Conservation (phyloP, 805 yeast species). For the Starmerella powellii region DNA sequence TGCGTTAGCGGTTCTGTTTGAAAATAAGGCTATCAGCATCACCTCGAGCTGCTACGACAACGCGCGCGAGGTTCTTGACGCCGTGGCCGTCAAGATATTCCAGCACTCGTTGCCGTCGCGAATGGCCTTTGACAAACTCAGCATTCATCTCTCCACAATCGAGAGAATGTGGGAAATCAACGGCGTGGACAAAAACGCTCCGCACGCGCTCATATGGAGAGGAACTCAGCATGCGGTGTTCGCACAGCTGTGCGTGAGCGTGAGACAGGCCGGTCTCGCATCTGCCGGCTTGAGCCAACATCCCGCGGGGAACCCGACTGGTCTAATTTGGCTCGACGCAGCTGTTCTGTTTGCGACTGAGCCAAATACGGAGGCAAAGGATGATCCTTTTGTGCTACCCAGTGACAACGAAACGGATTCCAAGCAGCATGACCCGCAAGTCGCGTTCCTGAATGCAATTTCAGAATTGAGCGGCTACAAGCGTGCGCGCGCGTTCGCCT, state of each 20-base stretch:
- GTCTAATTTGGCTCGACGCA: conserved; percentile 21
- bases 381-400: conserved; percentile 7
- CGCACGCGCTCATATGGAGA: conserved; percentile 38
- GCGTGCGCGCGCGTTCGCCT: conserved; percentile 16
- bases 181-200: conserved; percentile 21
- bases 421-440: conserved; percentile 7
- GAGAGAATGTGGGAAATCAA: conserved; percentile 26
- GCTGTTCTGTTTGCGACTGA: conserved; percentile 33
- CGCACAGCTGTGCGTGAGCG: conserved; percentile 30
- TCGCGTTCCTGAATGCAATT: conserved; percentile 14
- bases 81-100: conserved; percentile 49
- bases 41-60: conserved; percentile 9
- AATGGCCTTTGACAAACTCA: conserved; percentile 51
- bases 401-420: background rate
- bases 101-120: conserved; percentile 41
- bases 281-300: conserved; percentile 2
- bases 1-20: conserved; percentile 34
- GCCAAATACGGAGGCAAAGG: background rate
- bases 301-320: conserved; percentile 17
- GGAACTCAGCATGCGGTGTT: conserved; percentile 55
- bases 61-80: conserved; percentile 38
- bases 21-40: conserved; percentile 15
- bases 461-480: conserved; percentile 13
- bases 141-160: conserved; percentile 48
- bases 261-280: background rate